Percentiles rank a stretch among this genome's conserved stretches.
Conservation (phyloP, 352 stramenopile species). For the Globisporangium spiculum region DNA sequence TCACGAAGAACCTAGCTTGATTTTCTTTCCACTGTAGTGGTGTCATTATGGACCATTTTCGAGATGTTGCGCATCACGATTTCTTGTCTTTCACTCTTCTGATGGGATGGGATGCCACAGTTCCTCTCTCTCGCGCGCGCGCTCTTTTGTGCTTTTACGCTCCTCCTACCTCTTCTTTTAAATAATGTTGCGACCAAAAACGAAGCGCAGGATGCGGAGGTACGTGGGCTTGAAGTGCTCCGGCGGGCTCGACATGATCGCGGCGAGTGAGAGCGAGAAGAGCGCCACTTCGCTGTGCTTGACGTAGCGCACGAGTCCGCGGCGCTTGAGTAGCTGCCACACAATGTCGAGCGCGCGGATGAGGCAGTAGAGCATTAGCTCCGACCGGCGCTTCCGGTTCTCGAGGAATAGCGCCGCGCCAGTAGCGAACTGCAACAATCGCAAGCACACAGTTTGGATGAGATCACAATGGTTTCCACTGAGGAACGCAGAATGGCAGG, state of each 20-base stretch:
- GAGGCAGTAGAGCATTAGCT: slow-evolving; percentile 85
- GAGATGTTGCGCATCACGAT: background rate
- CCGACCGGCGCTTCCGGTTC: slow-evolving; percentile 76
- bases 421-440: slow-evolving; percentile 43
- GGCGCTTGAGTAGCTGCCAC: slow-evolving; percentile 73
- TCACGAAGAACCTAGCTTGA: background rate
- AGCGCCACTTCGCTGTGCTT: slow-evolving; percentile 74
- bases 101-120: background rate
- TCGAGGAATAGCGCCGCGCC: slow-evolving; percentile 72
- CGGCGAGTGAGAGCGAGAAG: slow-evolving; percentile 82
- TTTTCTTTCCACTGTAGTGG: background rate
- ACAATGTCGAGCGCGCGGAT: slow-evolving; percentile 74
- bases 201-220: slow-evolving; percentile 72
- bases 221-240: slow-evolving; percentile 86
- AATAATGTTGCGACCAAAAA: slow-evolving; percentile 80
- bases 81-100: background rate
- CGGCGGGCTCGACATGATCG: slow-evolving; percentile 80
- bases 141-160: slow-evolving; percentile 6
- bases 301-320: slow-evolving; percentile 67
- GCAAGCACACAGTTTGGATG: background rate
- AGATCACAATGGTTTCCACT: background rate
- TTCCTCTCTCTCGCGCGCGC: background rate
- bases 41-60: background rate
- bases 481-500: background rate
- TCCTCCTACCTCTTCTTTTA: slow-evolving; percentile 23